These are phyloP conservation scores for Suillus subalutaceus DNA, from an alignment of 768 basidiomycete species.

Conservation along the genomic window DNA sequence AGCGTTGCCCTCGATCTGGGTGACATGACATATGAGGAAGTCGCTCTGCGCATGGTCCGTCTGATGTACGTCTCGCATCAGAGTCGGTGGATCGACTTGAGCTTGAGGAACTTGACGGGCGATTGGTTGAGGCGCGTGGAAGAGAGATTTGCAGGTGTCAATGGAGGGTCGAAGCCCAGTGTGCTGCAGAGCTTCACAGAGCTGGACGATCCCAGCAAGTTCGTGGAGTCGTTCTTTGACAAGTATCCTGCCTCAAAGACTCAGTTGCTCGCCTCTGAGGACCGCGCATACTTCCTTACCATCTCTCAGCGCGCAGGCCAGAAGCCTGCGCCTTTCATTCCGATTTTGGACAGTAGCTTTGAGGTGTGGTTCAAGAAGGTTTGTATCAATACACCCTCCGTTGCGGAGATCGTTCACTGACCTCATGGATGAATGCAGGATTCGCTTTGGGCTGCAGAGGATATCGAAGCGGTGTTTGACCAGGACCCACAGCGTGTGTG, in stretches of 20 bases:
- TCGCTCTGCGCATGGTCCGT: conserved; percentile 85
- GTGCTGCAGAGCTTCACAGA: conserved; percentile 80
- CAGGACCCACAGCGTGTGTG: conserved; percentile 98
- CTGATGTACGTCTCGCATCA: conserved; percentile 95
- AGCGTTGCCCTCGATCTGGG: conserved; percentile 80
- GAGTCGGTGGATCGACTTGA: conserved; percentile 90
- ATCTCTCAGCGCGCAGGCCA: conserved; percentile 96
- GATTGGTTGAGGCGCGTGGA: conserved; percentile 97
- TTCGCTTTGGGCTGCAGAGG: conserved; percentile 96
- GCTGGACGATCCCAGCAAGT: conserved; percentile 79
- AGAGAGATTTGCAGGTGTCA: conserved; percentile 92
- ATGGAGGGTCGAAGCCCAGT: conserved; percentile 80
- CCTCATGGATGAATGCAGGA: conserved; percentile 53
- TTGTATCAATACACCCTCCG: conserved; percentile 17
- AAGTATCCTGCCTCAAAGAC: conserved; percentile 79
- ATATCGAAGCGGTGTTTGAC: conserved; percentile 98
- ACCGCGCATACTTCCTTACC: conserved; percentile 93
- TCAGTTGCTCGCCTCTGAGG: conserved; percentile 91
- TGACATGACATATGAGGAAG: conserved; percentile 99
- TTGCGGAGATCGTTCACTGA: conserved; percentile 16
- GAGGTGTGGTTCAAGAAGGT: conserved; percentile 99
- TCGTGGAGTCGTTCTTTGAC: conserved; percentile 83
- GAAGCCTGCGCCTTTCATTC: conserved; percentile 98
- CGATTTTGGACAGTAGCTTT: conserved; percentile 89
- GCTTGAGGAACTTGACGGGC: conserved; percentile 89